These are phyloP conservation scores for Haplographium delicatum DNA, from an alignment of 495 filamentous ascomycete species.

Conservation along the genomic window DNA sequence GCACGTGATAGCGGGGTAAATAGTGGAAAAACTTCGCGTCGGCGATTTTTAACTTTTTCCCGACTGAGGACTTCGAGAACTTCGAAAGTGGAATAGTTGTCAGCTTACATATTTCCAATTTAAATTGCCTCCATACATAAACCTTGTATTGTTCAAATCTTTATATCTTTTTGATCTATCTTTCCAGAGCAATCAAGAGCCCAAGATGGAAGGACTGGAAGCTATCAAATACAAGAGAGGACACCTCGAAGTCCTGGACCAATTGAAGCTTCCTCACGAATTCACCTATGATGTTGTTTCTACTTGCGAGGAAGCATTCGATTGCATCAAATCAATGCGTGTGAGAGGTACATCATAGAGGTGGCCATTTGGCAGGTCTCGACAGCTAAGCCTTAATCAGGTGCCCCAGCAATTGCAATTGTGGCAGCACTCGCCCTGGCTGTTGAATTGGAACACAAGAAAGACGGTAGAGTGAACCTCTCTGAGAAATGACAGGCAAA, in stretches of 20 bases:
- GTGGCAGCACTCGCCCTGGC: conserved; percentile 86
- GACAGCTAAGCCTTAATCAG: conserved; percentile 24
- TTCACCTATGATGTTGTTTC: conserved; percentile 71
- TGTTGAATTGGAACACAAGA: conserved; percentile 59
- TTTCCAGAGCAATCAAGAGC: background rate
- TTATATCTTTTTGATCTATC: too few species aligned
- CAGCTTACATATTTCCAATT: too few species aligned
- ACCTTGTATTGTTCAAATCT: too few species aligned
- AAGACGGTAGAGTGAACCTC: conserved; percentile 34
- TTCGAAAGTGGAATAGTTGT: too few species aligned
- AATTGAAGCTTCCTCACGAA: conserved; percentile 82
- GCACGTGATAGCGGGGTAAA: too few species aligned
- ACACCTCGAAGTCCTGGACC: conserved; percentile 80
- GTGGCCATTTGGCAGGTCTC: background rate
- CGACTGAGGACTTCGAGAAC: too few species aligned
- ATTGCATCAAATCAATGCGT: conserved; percentile 90
- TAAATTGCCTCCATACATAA: too few species aligned
- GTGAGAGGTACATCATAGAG: conserved; percentile 55
- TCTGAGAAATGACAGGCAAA: background rate
- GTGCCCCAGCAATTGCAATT: conserved; percentile 94
- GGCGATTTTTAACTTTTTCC: too few species aligned
- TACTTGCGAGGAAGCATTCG: conserved; percentile 77
- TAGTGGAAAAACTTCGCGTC: too few species aligned
- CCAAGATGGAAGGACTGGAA: conserved; percentile 48
- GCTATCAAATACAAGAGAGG: conserved; percentile 82